Evolutionary conservation across 2,329 filamentous ascomycete species (phyloP).

Genomic region (Falciphora oryzae): DNA sequence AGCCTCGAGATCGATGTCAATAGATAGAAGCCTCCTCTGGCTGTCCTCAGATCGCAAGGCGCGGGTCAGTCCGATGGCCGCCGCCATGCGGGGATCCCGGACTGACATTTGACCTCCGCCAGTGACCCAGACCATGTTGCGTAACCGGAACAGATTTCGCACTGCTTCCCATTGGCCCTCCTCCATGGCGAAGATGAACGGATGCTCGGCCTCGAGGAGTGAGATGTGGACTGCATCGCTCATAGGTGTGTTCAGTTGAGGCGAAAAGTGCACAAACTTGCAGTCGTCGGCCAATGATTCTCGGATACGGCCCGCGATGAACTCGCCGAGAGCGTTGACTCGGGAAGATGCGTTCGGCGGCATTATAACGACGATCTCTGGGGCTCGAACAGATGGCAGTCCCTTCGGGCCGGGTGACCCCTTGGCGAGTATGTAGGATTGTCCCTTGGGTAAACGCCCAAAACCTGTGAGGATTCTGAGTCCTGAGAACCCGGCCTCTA

Average conservation of each 20-base stretch:
- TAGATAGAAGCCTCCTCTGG: constrained; percentile 33
- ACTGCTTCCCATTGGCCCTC: constrained; percentile 34
- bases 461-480: background rate
- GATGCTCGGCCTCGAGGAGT: constrained; percentile 33
- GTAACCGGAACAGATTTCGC: constrained; percentile 31
- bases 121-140: constrained; percentile 43
- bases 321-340: background rate
- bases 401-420: too few relatives aligned
- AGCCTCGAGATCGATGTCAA: constrained; percentile 31
- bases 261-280: background rate
- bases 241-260: background rate
- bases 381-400: background rate
- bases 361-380: background rate
- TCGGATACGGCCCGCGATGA: background rate
- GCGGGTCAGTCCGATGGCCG: constrained; percentile 40
- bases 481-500: background rate
- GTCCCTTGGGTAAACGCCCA: background rate
- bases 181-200: constrained; percentile 33
- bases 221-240: constrained; percentile 31
- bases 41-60: constrained; percentile 45
- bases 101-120: constrained; percentile 32
- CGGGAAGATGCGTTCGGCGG: background rate
- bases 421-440: background rate
- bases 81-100: constrained; percentile 29
- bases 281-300: background rate